Conservation (phyloP, 768 basidiomycete species). For the Collybia mongolica region DNA sequence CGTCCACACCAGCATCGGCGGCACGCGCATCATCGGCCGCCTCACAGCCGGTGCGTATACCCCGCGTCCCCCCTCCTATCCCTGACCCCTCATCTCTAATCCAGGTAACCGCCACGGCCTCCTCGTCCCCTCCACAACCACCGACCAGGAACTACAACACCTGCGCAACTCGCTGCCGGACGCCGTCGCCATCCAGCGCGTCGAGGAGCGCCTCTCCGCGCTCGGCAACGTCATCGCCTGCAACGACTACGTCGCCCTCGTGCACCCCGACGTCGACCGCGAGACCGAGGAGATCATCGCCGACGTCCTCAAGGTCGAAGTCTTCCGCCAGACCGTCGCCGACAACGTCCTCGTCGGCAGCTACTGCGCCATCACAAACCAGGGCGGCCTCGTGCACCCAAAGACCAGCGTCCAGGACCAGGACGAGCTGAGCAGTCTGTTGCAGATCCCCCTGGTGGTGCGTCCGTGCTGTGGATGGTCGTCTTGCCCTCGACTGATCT, state of each 20-base stretch:
- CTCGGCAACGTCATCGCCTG: conserved; percentile 98
- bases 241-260: conserved; percentile 98
- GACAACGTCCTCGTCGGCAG: conserved; percentile 96
- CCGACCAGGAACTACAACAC: conserved; percentile 98
- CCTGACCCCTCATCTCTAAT: background rate
- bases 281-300: conserved; percentile 99
- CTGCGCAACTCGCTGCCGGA: conserved; percentile 94
- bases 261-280: conserved; percentile 96
- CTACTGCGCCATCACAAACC: conserved; percentile 93
- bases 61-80: conserved; percentile 18
- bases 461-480: conserved; percentile 27
- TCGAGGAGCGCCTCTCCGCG: conserved; percentile 96
- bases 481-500: background rate
- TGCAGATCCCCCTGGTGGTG: conserved; percentile 94
- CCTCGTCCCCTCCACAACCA: conserved; percentile 92
- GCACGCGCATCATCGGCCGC: conserved; percentile 91
- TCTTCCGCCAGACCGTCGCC: conserved; percentile 96
- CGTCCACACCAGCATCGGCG: conserved; percentile 93
- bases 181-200: conserved; percentile 88
- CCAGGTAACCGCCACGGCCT: conserved; percentile 95
- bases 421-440: conserved; percentile 90
- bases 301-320: conserved; percentile 98
- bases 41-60: conserved; percentile 75
- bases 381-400: conserved; percentile 97
- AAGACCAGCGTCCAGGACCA: conserved; percentile 97